Evolutionary conservation across 2,329 filamentous ascomycete genomes (phyloP).

Genomic region (Huntiella bhutanensis): DNA sequence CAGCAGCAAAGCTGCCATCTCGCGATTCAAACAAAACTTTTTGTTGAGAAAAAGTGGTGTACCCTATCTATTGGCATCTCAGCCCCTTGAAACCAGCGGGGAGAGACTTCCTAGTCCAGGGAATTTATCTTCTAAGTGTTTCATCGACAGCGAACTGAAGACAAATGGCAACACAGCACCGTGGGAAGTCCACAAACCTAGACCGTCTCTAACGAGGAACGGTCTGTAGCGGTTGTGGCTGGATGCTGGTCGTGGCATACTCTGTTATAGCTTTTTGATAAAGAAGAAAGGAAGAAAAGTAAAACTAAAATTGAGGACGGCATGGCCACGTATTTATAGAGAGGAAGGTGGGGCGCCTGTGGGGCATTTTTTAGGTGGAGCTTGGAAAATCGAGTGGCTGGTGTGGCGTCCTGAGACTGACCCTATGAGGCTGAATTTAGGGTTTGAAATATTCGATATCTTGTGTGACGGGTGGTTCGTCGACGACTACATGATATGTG

Average conservation of each 20-base stretch:
- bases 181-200: constrained; percentile 5
- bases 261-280: constrained; percentile 13
- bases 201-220: not conserved
- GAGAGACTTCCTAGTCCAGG: constrained; percentile 12
- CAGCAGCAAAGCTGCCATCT: too few species aligned
- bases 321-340: constrained; percentile 7
- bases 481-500: too few species aligned
- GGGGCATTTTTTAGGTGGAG: not conserved
- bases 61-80: constrained; percentile 12
- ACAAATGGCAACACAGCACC: constrained; percentile 12
- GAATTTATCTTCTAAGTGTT: constrained; percentile 12
- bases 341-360: not conserved
- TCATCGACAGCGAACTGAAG: constrained; percentile 9
- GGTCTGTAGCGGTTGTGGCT: not conserved
- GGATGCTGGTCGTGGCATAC: constrained; percentile 12
- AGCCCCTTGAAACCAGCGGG: constrained; percentile 11
- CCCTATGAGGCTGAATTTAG: not conserved
- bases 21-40: not conserved
- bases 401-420: not conserved
- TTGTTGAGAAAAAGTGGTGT: constrained; percentile 4
- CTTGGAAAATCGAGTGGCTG: not conserved
- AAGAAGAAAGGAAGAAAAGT: constrained; percentile 10
- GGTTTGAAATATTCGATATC: not conserved
- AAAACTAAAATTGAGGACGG: constrained; percentile 1
- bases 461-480: too few species aligned